Percentiles rank a stretch among this genome's conserved stretches.
phyloP scores from a whole-genome alignment of 176 grass and related monocot species.

The Carex cristatella region DNA sequence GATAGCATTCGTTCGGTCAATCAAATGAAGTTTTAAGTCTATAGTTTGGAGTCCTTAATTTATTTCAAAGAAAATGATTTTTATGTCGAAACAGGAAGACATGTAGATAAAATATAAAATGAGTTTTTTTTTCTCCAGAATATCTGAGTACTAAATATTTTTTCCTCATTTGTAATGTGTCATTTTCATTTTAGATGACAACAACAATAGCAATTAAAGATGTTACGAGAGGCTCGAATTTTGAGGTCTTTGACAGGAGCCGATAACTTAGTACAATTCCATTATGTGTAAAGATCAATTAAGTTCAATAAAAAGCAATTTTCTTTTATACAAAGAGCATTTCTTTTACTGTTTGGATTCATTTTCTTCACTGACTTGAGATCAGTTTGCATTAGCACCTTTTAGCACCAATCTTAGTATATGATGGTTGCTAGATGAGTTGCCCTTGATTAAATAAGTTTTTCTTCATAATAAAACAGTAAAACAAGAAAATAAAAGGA shows the following conservation, averaged over 20 bases:
- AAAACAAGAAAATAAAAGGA: no score
- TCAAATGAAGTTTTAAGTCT: background rate
- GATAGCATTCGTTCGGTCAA: background rate
- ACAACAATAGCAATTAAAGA: constrained; percentile 93
- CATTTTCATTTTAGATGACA: constrained; percentile 61
- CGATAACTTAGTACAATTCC: constrained; percentile 70
- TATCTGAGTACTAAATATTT: background rate
- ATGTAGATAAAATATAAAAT: background rate
- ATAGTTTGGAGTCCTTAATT: background rate
- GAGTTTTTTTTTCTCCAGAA: background rate
- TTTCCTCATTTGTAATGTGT: background rate
- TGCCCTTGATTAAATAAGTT: no score
- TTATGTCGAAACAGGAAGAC: background rate
- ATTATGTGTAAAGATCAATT: constrained; percentile 24
- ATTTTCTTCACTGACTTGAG: no score
- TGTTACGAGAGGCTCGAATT: constrained; percentile 79
- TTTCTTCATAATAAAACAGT: no score
- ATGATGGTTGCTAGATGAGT: no score
- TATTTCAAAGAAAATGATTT: background rate
- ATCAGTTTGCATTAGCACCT: no score
- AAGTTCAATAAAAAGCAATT: no score
- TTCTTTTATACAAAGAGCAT: no score
- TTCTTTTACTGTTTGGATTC: no score
- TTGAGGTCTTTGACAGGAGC: constrained; percentile 69
- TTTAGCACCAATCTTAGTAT: no score